Base-by-base conservation (phyloP, 148 eudicot genomes). In the Simmondsia chinensis region DNA sequence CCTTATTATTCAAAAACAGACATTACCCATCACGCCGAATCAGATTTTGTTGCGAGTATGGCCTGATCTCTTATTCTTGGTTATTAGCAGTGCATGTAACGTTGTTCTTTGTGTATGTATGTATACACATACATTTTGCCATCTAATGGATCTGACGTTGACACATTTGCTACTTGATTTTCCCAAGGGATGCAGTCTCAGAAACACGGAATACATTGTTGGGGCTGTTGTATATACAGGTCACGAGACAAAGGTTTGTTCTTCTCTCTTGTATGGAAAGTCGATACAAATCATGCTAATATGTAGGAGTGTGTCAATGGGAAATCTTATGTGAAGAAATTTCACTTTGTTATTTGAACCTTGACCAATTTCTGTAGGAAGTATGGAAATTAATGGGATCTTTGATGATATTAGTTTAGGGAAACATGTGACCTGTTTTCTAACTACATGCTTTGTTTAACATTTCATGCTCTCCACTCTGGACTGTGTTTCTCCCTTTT, bases 41-140 rank as follows among this genome's bases (percentile, higher is more conserved):
- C 99, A 85, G 68, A 78, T 91, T 64, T 65, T 91, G 52, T 58
- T 91, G 62, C 77, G 99, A 39, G 99, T 91, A 79, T 56, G 76
- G 14, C 30, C 21, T 47, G 29, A 31, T 54, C 33, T 49, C 37
- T 14, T 42, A 7, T 39, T 43, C 50, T 27, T 40, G 9, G 9
- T 21, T 50, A n/a, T 22, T 7, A 8, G 12, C 31, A 16, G 33
- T n/a, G 23, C 10, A 27, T 34, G 5, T 29, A 11, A 22, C 4
- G 36, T 16, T 40, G n/a, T n/a, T n/a, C n/a, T n/a, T 17, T 13
- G 48, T 45, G 11, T 43, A 24, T 44, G 4, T 3, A 3, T 35
- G 15, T 13, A 16, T 43, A 7, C 17, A 16, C 29, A 17, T 15
- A 20, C 37, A 32, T 19, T 45, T 27, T 27, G 27, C 12, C 3